phyloP scores from a whole-genome alignment of 495 filamentous ascomycete species.

The Xylaria venustula region DNA sequence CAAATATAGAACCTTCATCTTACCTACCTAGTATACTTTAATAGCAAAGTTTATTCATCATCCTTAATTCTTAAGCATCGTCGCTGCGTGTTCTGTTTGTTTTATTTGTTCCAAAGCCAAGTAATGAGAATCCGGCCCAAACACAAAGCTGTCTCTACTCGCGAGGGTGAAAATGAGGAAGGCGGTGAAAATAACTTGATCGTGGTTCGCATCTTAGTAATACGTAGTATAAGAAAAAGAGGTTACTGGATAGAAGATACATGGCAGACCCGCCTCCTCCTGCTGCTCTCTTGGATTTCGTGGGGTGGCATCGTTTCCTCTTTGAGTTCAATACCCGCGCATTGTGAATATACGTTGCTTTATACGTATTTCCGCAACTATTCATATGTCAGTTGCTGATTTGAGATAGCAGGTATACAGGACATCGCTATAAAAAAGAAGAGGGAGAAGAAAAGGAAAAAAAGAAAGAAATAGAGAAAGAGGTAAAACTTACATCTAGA shows the following conservation, averaged over 20 bases:
- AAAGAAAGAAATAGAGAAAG: neutral
- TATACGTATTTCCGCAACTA: slow-evolving; percentile 32
- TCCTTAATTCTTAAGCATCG: too few species aligned
- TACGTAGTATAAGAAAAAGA: neutral
- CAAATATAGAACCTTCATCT: too few species aligned
- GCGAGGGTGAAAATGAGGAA: neutral
- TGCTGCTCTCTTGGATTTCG: neutral
- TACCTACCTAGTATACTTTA: too few species aligned
- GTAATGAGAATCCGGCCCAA: neutral
- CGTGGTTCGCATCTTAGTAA: neutral
- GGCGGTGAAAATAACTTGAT: neutral
- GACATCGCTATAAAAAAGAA: neutral
- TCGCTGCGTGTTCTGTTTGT: neutral
- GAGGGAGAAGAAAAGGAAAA: neutral
- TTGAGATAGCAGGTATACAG: neutral
- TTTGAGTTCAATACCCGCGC: neutral
- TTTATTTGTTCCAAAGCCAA: neutral
- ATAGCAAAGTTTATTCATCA: too few species aligned
- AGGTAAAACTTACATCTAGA: slow-evolving; percentile 80
- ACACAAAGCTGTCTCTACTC: neutral
- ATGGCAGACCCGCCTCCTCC: neutral
- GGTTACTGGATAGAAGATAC: neutral
- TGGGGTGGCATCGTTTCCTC: neutral
- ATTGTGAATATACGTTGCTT: neutral
- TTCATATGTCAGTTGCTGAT: neutral